Evolutionary conservation across 208 protist species (phyloP).

Genomic region (Sergeia podlipaevii): DNA sequence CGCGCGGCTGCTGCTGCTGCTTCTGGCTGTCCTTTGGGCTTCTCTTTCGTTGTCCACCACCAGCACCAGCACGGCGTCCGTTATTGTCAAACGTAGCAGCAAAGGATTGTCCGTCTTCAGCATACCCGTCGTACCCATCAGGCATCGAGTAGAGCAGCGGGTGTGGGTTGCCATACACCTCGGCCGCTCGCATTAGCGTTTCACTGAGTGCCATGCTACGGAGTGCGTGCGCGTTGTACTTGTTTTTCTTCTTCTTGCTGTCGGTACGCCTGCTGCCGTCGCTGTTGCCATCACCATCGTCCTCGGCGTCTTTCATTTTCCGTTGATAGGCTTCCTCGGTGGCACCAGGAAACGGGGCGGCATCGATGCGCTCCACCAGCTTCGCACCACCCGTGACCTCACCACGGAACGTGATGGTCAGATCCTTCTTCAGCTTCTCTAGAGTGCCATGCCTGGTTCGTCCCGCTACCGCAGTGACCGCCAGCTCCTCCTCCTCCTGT

Average conservation of each 20-base stretch:
- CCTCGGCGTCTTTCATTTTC: not conserved
- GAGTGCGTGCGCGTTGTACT: slow-evolving; percentile 16
- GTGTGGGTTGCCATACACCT: slow-evolving; percentile 77
- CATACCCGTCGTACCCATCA: slow-evolving; percentile 3
- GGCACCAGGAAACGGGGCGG: slow-evolving; percentile 63
- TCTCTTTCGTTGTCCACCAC: not conserved
- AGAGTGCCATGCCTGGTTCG: slow-evolving; percentile 43
- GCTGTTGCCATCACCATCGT: slow-evolving; percentile 4
- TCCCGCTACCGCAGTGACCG: slow-evolving; percentile 28
- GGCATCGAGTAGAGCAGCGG: slow-evolving; percentile 56
- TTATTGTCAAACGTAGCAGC: too few species aligned
- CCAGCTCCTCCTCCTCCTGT: slow-evolving; percentile 39
- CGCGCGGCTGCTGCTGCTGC: not conserved
- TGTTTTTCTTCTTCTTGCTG: slow-evolving; percentile 13
- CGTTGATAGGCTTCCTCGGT: slow-evolving; percentile 30
- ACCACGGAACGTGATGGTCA: slow-evolving; percentile 84
- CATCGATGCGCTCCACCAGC: slow-evolving; percentile 59
- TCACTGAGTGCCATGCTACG: slow-evolving; percentile 50
- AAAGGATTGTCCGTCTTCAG: too few species aligned
- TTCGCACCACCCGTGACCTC: slow-evolving; percentile 62
- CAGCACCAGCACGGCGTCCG: slow-evolving; percentile 2
- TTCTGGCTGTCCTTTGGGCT: slow-evolving; percentile 4
- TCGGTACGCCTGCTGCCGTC: slow-evolving; percentile 2
- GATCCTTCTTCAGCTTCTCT: slow-evolving; percentile 47
- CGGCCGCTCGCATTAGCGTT: slow-evolving; percentile 46